Base-by-base conservation (phyloP, 1,284 basidiomycete genomes). In the Singerocomus rubriflavus region DNA sequence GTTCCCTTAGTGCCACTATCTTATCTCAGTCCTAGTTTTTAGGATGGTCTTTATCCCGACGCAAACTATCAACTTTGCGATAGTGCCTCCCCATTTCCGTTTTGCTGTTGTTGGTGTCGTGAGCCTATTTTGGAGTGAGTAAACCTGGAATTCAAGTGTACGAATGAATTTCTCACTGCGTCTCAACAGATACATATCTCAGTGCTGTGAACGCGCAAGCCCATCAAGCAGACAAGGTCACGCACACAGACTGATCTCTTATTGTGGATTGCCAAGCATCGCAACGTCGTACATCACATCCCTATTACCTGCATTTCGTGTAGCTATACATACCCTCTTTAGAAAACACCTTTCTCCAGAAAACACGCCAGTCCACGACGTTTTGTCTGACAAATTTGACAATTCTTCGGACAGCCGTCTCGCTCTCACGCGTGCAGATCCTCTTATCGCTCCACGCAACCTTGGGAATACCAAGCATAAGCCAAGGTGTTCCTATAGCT, bases 81-180 rank as follows among this genome's bases (percentile, higher is more conserved):
- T 93, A 44, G 79, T 93, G 0, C 92, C 91, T 0, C 79, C 78
- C 5, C 91, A 93, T 60, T 73, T 92, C 48, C 82, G 91, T n/a
- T 84, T 93, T 53, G 75, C 87, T 8, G 75, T 87, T 17, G 79
- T 92, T 27, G 82, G 91, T 62, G 78, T 86, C 13, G 89, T 94
- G 47, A 87, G 85, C 52, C 74, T 94, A 47, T 89, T 91, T 71
- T 93, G 91, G 92, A 93, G 87, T 90, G 61, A 46, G 84, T 79
- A n/a, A 2, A 11, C 38, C 6, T 10, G 37, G 32, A 29, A 42
- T 31, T 60, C 21, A 21, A 21, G 21, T 21, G 21, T 44, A 65
- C 53, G 53, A 56, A 59, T 2, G 59, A 46, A 16, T 42, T 30
- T 45, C 40, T 51, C 25, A 56, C 46, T 12, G 12, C 12, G n/a